These are phyloP conservation scores for Fomitopsis pinicola DNA, from an alignment of 1,284 basidiomycete genomes.

Conservation along the genomic window DNA sequence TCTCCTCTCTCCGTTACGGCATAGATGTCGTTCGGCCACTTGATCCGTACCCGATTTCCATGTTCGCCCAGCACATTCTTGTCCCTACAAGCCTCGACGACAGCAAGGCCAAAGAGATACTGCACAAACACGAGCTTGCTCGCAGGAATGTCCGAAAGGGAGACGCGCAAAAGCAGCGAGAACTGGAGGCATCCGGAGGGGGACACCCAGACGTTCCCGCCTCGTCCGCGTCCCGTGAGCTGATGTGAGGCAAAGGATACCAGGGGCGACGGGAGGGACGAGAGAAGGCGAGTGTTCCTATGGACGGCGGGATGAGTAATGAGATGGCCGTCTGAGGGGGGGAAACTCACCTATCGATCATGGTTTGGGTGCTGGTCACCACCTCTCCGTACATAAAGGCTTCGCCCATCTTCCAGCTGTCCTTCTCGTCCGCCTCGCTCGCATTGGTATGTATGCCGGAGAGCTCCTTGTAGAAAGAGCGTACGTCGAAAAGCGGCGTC, in stretches of 20 bases:
- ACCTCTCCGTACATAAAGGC: slow-evolving; percentile 83
- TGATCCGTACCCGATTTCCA: slow-evolving; percentile 70
- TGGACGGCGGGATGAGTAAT: neutral
- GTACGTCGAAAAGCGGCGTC: slow-evolving; percentile 56
- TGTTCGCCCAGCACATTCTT: slow-evolving; percentile 46
- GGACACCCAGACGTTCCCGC: slow-evolving; percentile 91
- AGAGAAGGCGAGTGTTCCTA: slow-evolving; percentile 79
- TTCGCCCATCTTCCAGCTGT: slow-evolving; percentile 65
- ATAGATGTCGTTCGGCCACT: slow-evolving; percentile 99
- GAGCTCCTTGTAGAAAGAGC: slow-evolving; percentile 41
- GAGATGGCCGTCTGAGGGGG: too few species aligned
- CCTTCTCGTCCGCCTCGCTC: slow-evolving; percentile 4
- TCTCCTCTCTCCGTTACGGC: slow-evolving; percentile 50
- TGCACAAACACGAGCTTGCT: slow-evolving; percentile 90
- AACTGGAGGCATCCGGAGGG: slow-evolving; percentile 88
- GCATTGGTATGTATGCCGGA: slow-evolving; percentile 13
- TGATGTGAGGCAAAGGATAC: slow-evolving; percentile 87
- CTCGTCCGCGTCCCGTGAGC: slow-evolving; percentile 85
- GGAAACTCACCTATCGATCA: slow-evolving; percentile 80
- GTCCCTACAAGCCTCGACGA: slow-evolving; percentile 78
- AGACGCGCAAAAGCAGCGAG: slow-evolving; percentile 72
- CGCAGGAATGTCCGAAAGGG: slow-evolving; percentile 50
- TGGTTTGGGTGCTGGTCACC: slow-evolving; percentile 92
- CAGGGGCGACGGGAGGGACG: slow-evolving; percentile 68
- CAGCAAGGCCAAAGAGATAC: slow-evolving; percentile 87